Conservation (phyloP, 202 grass and related monocot genomes). For the Dendrocalamus latiflorus region DNA sequence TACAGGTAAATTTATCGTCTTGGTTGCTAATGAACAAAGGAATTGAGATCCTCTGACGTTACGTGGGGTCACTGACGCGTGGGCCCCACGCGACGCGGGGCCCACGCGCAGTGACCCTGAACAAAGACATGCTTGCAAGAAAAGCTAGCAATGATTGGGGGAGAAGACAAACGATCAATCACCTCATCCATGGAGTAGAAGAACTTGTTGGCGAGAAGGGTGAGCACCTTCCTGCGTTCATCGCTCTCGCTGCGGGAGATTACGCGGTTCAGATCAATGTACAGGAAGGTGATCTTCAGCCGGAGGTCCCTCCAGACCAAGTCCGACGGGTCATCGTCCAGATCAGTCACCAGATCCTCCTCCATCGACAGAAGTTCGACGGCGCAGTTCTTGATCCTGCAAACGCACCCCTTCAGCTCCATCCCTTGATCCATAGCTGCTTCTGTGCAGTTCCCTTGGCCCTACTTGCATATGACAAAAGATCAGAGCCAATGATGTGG, state of each 20-base stretch:
- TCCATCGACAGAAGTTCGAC: too few species aligned
- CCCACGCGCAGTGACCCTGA: too few species aligned
- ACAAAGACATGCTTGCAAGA: conserved; percentile 1
- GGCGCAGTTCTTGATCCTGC: too few species aligned
- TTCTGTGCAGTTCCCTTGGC: too few species aligned
- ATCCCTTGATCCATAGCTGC: too few species aligned
- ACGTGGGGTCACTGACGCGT: too few species aligned
- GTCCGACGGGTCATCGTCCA: conserved; percentile 53
- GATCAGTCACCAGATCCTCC: too few species aligned
- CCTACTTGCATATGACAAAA: too few species aligned
- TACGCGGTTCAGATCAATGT: conserved; percentile 67
- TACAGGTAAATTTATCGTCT: neutral
- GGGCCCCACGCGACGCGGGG: too few species aligned
- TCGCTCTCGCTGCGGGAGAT: conserved; percentile 37
- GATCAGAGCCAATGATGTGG: too few species aligned
- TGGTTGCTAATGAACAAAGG: neutral
- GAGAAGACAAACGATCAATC: conserved; percentile 24
- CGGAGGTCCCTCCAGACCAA: conserved; percentile 56
- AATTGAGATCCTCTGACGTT: too few species aligned
- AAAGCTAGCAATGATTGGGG: conserved; percentile 4
- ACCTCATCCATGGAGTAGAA: conserved; percentile 72
- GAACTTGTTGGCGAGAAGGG: conserved; percentile 54
- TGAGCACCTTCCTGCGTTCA: conserved; percentile 53
- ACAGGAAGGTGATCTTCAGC: conserved; percentile 69
- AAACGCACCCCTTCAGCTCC: too few species aligned